A percentile compares a stretch with the other conserved stretches of the same genome.
Evolutionary conservation across 2,329 filamentous ascomycete species (phyloP).

Genomic region (Aspergillus piperis): DNA sequence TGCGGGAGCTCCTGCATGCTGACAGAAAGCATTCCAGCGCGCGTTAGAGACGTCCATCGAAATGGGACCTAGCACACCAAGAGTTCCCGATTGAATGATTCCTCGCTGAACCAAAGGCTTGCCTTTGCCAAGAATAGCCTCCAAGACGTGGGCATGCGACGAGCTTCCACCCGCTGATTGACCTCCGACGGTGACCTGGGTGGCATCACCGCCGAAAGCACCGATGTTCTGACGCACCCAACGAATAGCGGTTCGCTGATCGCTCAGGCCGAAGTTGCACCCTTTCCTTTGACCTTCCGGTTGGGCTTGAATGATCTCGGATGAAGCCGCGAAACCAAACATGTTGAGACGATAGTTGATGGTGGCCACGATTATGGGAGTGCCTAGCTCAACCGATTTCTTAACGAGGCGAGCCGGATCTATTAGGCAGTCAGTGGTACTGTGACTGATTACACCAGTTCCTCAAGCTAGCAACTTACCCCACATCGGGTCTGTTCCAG

Average conservation of each 20-base stretch:
- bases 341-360: conserved; percentile 2
- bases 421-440: neutral
- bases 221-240: conserved; percentile 4
- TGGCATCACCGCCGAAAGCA: neutral
- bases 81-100: neutral
- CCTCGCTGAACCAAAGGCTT: conserved; percentile 3
- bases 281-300: neutral
- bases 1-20: neutral
- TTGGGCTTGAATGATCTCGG: neutral
- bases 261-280: neutral
- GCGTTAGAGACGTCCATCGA: neutral
- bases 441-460: no score
- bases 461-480: neutral
- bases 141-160: conserved; percentile 5
- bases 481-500: conserved; percentile 4
- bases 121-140: neutral
- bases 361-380: conserved; percentile 1
- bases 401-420: conserved; percentile 1
- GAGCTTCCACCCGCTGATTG: conserved; percentile 5
- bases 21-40: neutral
- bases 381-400: neutral
- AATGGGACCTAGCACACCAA: conserved; percentile 3
- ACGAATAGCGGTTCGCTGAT: neutral
- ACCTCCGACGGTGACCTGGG: neutral
- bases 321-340: conserved; percentile 2